phyloP scores from a whole-genome alignment of 306 rosid genomes.

The Vachellia collinsii region DNA sequence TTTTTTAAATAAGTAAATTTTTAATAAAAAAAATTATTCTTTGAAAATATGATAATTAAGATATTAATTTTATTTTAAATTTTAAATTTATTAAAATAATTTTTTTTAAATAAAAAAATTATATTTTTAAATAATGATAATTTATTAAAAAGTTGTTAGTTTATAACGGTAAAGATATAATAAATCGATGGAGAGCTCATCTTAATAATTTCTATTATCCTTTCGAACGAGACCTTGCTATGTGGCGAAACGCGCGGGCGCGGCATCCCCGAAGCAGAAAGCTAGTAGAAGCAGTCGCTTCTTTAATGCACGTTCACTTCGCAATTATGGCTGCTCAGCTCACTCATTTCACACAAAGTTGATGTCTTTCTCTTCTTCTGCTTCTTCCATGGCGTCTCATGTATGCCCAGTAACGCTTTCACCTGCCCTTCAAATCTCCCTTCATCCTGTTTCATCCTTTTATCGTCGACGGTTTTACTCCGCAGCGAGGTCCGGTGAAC shows the following conservation, averaged over 20 bases:
- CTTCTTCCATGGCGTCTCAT: constrained; percentile 32
- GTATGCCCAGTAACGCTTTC: constrained; percentile 15
- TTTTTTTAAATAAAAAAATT: no score
- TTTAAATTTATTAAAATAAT: no score
- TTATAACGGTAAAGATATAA: no score
- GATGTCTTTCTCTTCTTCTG: constrained; percentile 23
- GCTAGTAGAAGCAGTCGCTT: neutral
- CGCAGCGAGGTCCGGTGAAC: neutral
- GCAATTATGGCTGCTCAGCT: constrained; percentile 47
- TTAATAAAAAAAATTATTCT: no score
- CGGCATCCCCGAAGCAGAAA: neutral
- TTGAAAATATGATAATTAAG: no score
- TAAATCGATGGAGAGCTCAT: no score
- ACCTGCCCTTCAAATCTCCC: constrained; percentile 13
- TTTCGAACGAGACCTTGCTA: neutral
- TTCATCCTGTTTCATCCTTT: constrained; percentile 27
- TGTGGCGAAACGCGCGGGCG: neutral
- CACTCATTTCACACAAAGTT: constrained; percentile 24
- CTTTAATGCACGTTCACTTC: neutral
- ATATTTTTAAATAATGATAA: no score
- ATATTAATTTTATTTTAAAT: no score
- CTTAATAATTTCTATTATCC: no score
- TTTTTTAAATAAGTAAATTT: no score
- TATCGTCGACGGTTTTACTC: constrained; percentile 19
- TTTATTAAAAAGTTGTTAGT: no score